These are phyloP conservation scores for Penicillium ucsense DNA, from an alignment of 495 filamentous ascomycete species.

Conservation along the genomic window DNA sequence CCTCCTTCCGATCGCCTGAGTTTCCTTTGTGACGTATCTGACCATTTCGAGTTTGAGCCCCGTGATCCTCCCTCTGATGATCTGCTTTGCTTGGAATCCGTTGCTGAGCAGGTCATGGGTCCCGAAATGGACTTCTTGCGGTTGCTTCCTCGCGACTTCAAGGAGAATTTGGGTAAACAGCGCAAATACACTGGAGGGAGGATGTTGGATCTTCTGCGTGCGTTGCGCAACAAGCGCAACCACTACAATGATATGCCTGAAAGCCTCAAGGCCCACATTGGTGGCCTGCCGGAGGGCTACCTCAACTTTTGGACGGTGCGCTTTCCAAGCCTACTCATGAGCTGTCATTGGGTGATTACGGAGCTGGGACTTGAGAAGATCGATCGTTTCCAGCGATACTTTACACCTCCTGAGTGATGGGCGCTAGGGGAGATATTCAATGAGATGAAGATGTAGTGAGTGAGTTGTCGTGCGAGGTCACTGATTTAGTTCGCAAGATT, in stretches of 20 bases:
- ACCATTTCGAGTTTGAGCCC: slow-evolving; percentile 87
- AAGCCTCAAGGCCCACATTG: slow-evolving; percentile 65
- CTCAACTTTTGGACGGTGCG: slow-evolving; percentile 72
- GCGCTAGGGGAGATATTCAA: not conserved
- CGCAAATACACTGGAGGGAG: slow-evolving; percentile 81
- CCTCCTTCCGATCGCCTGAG: slow-evolving; percentile 69
- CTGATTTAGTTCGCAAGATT: no score
- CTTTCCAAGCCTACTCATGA: slow-evolving; percentile 78
- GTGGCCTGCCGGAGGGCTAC: slow-evolving; percentile 74
- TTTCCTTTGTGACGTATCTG: slow-evolving; percentile 88
- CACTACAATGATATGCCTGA: slow-evolving; percentile 90
- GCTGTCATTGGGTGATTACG: slow-evolving; percentile 64
- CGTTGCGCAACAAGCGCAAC: slow-evolving; percentile 88
- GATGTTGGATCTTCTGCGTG: slow-evolving; percentile 79
- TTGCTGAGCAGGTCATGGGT: slow-evolving; percentile 43
- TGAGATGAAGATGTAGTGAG: no score
- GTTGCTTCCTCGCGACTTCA: slow-evolving; percentile 65
- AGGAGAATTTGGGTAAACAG: slow-evolving; percentile 84
- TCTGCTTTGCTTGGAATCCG: slow-evolving; percentile 54
- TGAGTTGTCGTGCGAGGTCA: no score
- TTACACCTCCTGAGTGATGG: slow-evolving; percentile 23
- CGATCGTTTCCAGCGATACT: slow-evolving; percentile 74
- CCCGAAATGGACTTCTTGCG: slow-evolving; percentile 66
- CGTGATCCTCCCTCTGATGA: slow-evolving; percentile 64
- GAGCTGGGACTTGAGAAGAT: slow-evolving; percentile 52